Evolutionary conservation across 2,329 filamentous ascomycete genomes (phyloP).

Genomic region (Calonectria montana): DNA sequence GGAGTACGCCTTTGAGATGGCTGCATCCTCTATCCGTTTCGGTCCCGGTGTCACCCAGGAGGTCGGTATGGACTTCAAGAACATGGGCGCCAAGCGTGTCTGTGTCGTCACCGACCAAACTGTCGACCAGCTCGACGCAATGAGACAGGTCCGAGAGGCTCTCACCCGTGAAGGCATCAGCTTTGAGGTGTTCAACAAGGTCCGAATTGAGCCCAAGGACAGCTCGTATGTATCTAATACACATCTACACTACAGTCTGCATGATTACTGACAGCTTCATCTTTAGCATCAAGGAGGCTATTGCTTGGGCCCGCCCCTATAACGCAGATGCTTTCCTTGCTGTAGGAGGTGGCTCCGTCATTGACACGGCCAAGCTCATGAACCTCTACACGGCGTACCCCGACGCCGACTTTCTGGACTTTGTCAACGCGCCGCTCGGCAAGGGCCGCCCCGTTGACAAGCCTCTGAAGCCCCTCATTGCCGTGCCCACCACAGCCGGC

Average conservation of each 20-base stretch:
- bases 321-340: conserved; percentile 90
- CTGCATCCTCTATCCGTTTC: conserved; percentile 92
- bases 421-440: conserved; percentile 94
- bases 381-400: conserved; percentile 94
- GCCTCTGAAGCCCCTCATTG: conserved; percentile 79
- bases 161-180: conserved; percentile 81
- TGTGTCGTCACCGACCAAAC: conserved; percentile 92
- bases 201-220: conserved; percentile 93
- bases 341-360: conserved; percentile 90
- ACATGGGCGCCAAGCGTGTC: conserved; percentile 87
- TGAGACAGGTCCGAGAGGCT: conserved; percentile 88
- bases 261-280: conserved; percentile 10
- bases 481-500: conserved; percentile 85
- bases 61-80: conserved; percentile 97
- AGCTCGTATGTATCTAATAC: conserved; percentile 72
- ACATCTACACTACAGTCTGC: not conserved
- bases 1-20: conserved; percentile 99
- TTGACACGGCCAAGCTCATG: conserved; percentile 99
- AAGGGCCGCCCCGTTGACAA: conserved; percentile 82
- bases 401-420: conserved; percentile 94
- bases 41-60: conserved; percentile 94
- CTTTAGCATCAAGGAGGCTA: conserved; percentile 84
- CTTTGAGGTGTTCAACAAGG: conserved; percentile 84
- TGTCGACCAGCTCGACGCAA: conserved; percentile 84
- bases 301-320: conserved; percentile 85